Percentiles rank a stretch among this genome's conserved stretches.
These are phyloP conservation scores for Murraya koenigii DNA, from an alignment of 345 rosid genomes.

Conservation along the genomic window DNA sequence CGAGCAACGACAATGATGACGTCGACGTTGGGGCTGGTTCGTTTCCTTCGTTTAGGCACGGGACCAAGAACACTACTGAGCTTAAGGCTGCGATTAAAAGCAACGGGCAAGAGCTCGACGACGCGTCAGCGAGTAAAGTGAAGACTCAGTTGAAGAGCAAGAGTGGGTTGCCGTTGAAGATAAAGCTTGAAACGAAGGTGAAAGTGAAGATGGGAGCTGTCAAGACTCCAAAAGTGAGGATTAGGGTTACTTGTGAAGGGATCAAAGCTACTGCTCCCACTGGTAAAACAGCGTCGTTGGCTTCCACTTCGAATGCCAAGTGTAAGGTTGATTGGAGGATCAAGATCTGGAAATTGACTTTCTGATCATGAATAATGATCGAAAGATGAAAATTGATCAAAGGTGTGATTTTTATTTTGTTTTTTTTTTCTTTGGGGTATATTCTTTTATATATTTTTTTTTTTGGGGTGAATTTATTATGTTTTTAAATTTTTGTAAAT, in stretches of 20 bases:
- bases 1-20: conserved; percentile 29
- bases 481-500: conserved; percentile 19
- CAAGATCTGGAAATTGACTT: conserved; percentile 90
- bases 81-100: conserved; percentile 48
- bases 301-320: conserved; percentile 48
- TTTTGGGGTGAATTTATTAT: not conserved
- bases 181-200: conserved; percentile 60
- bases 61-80: conserved; percentile 66
- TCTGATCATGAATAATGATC: conserved; percentile 21
- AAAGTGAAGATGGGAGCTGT: conserved; percentile 65
- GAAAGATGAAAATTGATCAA: not conserved
- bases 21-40: conserved; percentile 54
- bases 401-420: conserved; percentile 13
- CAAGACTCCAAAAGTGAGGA: conserved; percentile 53
- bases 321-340: conserved; percentile 78
- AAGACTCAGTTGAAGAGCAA: conserved; percentile 54
- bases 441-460: not conserved
- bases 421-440: not conserved
- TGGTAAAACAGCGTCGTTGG: conserved; percentile 57
- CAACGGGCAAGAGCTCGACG: conserved; percentile 39
- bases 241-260: conserved; percentile 68
- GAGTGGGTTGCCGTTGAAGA: conserved; percentile 51
- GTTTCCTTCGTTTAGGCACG: conserved; percentile 58
- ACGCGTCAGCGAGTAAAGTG: conserved; percentile 40
- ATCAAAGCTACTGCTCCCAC: conserved; percentile 51